phyloP scores from a whole-genome alignment of 108 stramenopile genomes.

The Cyclotella atomus region DNA sequence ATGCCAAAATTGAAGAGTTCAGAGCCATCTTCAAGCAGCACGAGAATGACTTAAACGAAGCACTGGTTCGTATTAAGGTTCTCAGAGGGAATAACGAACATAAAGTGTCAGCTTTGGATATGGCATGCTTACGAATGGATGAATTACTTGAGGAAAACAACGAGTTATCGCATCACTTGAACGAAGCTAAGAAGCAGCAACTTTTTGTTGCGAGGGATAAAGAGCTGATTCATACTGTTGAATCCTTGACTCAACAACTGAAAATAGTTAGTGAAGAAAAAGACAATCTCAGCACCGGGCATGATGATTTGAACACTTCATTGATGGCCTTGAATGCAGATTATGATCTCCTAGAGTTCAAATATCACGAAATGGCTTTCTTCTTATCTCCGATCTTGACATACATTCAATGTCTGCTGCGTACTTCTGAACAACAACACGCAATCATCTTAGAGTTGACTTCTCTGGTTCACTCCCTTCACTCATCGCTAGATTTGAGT shows the following conservation, averaged over 20 bases:
- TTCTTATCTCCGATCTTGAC: constrained; percentile 29
- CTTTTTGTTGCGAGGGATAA: constrained; percentile 2
- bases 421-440: constrained; percentile 29
- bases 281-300: not conserved
- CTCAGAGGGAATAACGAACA: constrained; percentile 30
- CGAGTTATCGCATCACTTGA: constrained; percentile 10
- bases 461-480: constrained; percentile 27
- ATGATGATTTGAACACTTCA: not conserved
- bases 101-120: constrained; percentile 27
- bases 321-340: not conserved
- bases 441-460: constrained; percentile 37
- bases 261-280: constrained; percentile 9
- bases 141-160: constrained; percentile 39
- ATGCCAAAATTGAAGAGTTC: constrained; percentile 16
- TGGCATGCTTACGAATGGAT: constrained; percentile 35
- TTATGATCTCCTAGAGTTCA: constrained; percentile 16
- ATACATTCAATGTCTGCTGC: constrained; percentile 13
- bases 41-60: constrained; percentile 30
- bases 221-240: constrained; percentile 8
- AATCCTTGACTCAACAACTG: constrained; percentile 18
- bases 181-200: constrained; percentile 9
- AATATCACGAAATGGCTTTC: constrained; percentile 1
- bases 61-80: constrained; percentile 30
- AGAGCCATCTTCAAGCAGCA: constrained; percentile 28
- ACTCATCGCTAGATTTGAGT: constrained; percentile 19